phyloP scores from a whole-genome alignment of 2,329 filamentous ascomycete species.

The Penicillium sp. region DNA sequence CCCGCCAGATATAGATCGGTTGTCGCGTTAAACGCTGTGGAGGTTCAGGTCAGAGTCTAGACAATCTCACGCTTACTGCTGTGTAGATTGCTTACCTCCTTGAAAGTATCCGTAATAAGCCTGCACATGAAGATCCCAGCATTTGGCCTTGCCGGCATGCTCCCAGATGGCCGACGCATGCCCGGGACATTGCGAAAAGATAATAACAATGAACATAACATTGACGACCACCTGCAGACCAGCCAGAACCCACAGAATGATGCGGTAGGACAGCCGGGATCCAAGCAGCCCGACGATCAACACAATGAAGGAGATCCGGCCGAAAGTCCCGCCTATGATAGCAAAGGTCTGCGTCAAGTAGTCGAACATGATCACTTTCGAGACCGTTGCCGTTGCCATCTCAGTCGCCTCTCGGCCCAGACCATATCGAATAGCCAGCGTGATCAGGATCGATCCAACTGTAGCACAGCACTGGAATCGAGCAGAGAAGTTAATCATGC shows the following conservation, averaged over 20 bases:
- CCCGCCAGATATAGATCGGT: conserved; percentile 34
- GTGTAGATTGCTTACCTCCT: conserved; percentile 24
- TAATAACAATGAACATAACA: conserved; percentile 22
- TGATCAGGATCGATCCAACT: conserved; percentile 24
- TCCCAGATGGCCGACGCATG: conserved; percentile 25
- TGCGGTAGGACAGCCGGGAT: conserved; percentile 14
- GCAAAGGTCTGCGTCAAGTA: conserved; percentile 27
- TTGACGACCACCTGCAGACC: conserved; percentile 26
- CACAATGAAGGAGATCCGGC: conserved; percentile 26
- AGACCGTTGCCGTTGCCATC: conserved; percentile 5
- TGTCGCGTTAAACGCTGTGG: conserved; percentile 26
- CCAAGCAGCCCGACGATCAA: conserved; percentile 23
- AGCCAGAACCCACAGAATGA: conserved; percentile 20
- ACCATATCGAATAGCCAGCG: conserved; percentile 19
- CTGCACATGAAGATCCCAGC: conserved; percentile 23
- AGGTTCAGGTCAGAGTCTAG: not conserved
- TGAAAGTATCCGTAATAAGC: conserved; percentile 31
- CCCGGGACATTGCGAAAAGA: conserved; percentile 28
- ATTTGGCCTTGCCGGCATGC: conserved; percentile 15
- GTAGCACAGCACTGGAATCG: conserved; percentile 16
- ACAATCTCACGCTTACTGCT: too few species aligned
- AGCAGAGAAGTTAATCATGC: conserved; percentile 6
- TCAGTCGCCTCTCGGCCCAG: conserved; percentile 19
- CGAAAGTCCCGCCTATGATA: conserved; percentile 20
- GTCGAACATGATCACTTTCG: conserved; percentile 25